phyloP scores from a whole-genome alignment of 345 rosid genomes.

The Anacardium occidentale region DNA sequence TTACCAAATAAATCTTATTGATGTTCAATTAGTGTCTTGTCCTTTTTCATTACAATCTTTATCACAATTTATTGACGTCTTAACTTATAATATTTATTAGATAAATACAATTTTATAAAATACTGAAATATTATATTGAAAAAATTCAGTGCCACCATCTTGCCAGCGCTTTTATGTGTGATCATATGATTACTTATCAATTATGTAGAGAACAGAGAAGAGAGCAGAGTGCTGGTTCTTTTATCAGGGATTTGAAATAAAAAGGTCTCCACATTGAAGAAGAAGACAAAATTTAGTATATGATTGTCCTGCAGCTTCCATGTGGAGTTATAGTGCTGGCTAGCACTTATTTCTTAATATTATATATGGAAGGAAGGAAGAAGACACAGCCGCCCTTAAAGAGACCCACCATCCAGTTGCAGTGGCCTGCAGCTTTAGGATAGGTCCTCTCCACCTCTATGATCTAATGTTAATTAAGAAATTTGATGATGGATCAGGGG shows the following conservation, averaged over 20 bases:
- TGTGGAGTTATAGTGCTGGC: constrained; percentile 27
- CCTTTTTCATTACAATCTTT: constrained; percentile 21
- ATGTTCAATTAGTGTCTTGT: constrained; percentile 1
- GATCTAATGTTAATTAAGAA: neutral
- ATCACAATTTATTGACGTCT: constrained; percentile 6
- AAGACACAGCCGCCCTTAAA: constrained; percentile 11
- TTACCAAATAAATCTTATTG: constrained; percentile 13
- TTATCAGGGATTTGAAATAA: neutral
- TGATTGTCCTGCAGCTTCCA: constrained; percentile 33
- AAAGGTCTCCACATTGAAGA: neutral
- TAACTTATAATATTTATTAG: too few relatives aligned
- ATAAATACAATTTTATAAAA: too few relatives aligned
- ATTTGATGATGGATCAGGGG: neutral
- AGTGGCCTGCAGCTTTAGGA: neutral
- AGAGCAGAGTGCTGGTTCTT: neutral
- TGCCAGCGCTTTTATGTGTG: constrained; percentile 19
- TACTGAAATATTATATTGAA: constrained; percentile 4
- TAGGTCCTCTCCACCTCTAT: constrained; percentile 7
- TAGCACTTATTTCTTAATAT: neutral
- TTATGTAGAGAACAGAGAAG: neutral
- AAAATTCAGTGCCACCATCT: neutral
- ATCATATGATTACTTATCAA: constrained; percentile 12
- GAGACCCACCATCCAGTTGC: constrained; percentile 5
- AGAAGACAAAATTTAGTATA: constrained; percentile 32
- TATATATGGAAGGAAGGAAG: too few relatives aligned